Base-by-base conservation (phyloP, 169 alveolate species). In the Eimeria sp. region DNA sequence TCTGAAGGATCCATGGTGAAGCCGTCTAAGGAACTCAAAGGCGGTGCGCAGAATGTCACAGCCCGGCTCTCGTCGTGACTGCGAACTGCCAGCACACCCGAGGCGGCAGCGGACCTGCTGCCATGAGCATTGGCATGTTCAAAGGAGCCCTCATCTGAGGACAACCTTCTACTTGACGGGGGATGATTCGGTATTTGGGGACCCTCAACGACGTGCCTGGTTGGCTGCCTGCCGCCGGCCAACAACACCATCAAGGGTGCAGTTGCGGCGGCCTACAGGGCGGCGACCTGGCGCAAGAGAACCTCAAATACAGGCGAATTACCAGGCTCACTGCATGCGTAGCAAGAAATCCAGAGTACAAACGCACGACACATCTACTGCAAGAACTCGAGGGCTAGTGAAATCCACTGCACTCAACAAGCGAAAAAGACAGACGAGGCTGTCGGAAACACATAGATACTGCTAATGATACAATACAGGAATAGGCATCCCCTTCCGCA, bases 211-310 rank as follows among this genome's bases (percentile, higher is more conserved):
- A 87, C 46, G 52, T 87, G 94, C 77, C 93, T 23, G 33, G 82
- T 52, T 27, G 82, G 46, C 62, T 40, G 82, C 46, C 83, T 43
- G 66, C 66, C 52, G 83, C 83, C 54, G 37, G 49, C 78, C 68
- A 76, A 58, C 94, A 62, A 6, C 82, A 54, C 83, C 94, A 66
- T 87, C 94, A 87, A 66, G 56, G 78, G 82, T 64, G 94, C 60
- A 64, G 66, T 33, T 46, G 54, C 83, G 76, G 14, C 68, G 56
- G 83, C 58, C 94, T 30, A 62, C 52, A 87, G 68, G 46, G 60
- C 60, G 74, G 77, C 46, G 14, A 13, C 18, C 46, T 40, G 25
- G 52, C 20, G 4, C n/a, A n/a, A 64, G 52, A 43, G 72, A 33
- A 8, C 16, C 78, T 62, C 52, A 87, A 66, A 62, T 27, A 43